A percentile compares a stretch with the other conserved stretches of the same genome.
Conservation (phyloP, 1,139 yeast genomes). For the Scheffersomyces insectosa region DNA sequence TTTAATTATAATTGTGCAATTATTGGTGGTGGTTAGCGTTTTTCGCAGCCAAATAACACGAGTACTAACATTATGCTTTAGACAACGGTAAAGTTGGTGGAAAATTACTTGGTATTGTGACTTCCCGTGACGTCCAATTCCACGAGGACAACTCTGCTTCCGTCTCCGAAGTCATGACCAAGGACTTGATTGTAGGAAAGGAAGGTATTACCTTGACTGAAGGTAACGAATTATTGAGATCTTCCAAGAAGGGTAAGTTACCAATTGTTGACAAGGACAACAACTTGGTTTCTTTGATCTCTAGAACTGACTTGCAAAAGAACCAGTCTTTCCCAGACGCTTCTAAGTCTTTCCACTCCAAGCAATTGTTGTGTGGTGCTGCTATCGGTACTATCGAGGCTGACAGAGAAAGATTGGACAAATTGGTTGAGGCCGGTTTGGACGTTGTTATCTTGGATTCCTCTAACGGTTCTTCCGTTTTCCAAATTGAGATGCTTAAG, state of each 20-base stretch:
- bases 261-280: slow-evolving; percentile 84
- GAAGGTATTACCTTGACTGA: slow-evolving; percentile 78
- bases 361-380: slow-evolving; percentile 98
- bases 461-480: slow-evolving; percentile 94
- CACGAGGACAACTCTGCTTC: slow-evolving; percentile 67
- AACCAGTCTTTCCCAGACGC: slow-evolving; percentile 93
- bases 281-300: slow-evolving; percentile 81
- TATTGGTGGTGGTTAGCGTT: not conserved
- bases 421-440: slow-evolving; percentile 93
- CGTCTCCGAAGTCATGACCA: slow-evolving; percentile 86
- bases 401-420: slow-evolving; percentile 79
- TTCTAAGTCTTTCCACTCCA: slow-evolving; percentile 87
- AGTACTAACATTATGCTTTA: slow-evolving; percentile 23
- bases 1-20: no score
- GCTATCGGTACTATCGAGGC: slow-evolving; percentile 93
- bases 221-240: slow-evolving; percentile 88
- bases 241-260: slow-evolving; percentile 95
- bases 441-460: slow-evolving; percentile 96
- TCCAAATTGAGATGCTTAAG: slow-evolving; percentile 90
- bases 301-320: slow-evolving; percentile 96
- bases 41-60: not conserved
- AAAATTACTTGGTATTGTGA: slow-evolving; percentile 89
- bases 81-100: slow-evolving; percentile 87
- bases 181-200: slow-evolving; percentile 79
- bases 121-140: slow-evolving; percentile 97